Conservation (phyloP, 2,329 filamentous ascomycete genomes). For the Stemphylium beticola region DNA sequence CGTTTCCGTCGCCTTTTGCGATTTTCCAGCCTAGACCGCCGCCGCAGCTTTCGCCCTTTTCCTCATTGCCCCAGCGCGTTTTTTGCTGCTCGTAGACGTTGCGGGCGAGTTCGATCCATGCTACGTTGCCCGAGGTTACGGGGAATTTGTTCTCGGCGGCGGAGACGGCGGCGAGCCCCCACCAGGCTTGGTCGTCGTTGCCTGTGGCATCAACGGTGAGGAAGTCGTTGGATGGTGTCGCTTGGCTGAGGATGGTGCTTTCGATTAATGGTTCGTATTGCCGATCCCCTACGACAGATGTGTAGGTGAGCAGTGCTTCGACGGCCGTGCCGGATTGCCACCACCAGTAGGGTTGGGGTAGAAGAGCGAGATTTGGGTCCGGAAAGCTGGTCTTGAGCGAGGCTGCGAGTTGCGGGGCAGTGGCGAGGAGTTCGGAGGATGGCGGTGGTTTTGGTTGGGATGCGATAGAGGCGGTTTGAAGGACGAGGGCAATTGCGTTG, state of each 20-base stretch:
- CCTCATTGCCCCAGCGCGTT: constrained; percentile 61
- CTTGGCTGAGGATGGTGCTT: constrained; percentile 33
- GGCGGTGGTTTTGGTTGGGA: constrained; percentile 10
- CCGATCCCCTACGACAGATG: constrained; percentile 49
- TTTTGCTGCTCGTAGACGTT: constrained; percentile 76
- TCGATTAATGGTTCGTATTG: constrained; percentile 47
- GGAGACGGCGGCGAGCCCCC: constrained; percentile 70
- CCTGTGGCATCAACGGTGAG: constrained; percentile 55
- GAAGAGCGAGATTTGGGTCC: constrained; percentile 23
- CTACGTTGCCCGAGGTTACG: constrained; percentile 49
- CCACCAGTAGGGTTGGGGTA: constrained; percentile 36
- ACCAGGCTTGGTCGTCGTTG: constrained; percentile 77
- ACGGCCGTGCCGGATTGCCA: constrained; percentile 39
- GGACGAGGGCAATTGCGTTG: constrained; percentile 7
- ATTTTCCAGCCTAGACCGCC: constrained; percentile 79
- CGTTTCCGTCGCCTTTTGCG: constrained; percentile 66
- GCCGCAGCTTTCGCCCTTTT: constrained; percentile 61
- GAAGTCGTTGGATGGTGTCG: constrained; percentile 41
- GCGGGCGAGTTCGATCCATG: constrained; percentile 69
- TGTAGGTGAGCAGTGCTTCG: constrained; percentile 48
- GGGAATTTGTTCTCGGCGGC: constrained; percentile 71
- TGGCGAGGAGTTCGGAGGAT: constrained; percentile 18
- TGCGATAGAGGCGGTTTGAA: constrained; percentile 4
- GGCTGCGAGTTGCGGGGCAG: constrained; percentile 22
- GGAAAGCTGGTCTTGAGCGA: constrained; percentile 27